A percentile compares a stretch with the other conserved stretches of the same genome.
These are phyloP conservation scores for Zygosaccharomyces sapae DNA, from an alignment of 1,139 yeast species.

Conservation along the genomic window DNA sequence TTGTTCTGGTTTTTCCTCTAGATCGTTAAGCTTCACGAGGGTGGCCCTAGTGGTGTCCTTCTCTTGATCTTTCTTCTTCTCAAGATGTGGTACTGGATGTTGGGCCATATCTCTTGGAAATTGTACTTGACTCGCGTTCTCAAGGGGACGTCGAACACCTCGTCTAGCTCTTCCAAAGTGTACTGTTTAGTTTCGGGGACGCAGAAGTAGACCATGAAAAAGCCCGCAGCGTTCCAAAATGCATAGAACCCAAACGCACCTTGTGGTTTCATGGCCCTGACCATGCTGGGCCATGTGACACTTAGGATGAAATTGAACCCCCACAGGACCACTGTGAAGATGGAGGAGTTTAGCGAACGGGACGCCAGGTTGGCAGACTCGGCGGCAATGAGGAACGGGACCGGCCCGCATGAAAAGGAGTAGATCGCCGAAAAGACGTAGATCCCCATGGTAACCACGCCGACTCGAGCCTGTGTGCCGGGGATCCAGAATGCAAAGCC, in stretches of 20 bases:
- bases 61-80: conserved; percentile 47
- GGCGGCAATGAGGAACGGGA: conserved; percentile 85
- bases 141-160: conserved; percentile 58
- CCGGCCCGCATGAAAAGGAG: conserved; percentile 87
- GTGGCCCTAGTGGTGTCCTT: conserved; percentile 52
- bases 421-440: conserved; percentile 70
- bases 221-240: conserved; percentile 78
- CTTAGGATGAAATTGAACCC: conserved; percentile 78
- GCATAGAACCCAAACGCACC: conserved; percentile 92
- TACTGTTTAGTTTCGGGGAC: conserved; percentile 67
- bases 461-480: conserved; percentile 52
- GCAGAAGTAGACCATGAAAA: conserved; percentile 61
- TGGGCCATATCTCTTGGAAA: conserved; percentile 43
- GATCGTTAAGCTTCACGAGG: conserved; percentile 34
- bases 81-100: conserved; percentile 40
- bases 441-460: conserved; percentile 64
- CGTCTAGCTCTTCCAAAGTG: conserved; percentile 69
- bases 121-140: conserved; percentile 55
- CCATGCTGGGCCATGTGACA: conserved; percentile 75
- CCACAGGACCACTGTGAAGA: conserved; percentile 84
- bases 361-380: conserved; percentile 83
- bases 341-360: conserved; percentile 81
- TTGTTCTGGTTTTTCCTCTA: conserved; percentile 54
- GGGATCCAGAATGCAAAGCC: conserved; percentile 74
- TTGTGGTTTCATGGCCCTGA: conserved; percentile 61